These are phyloP conservation scores for Aurinia saxatilis DNA, from an alignment of 345 rosid species.

Conservation along the genomic window DNA sequence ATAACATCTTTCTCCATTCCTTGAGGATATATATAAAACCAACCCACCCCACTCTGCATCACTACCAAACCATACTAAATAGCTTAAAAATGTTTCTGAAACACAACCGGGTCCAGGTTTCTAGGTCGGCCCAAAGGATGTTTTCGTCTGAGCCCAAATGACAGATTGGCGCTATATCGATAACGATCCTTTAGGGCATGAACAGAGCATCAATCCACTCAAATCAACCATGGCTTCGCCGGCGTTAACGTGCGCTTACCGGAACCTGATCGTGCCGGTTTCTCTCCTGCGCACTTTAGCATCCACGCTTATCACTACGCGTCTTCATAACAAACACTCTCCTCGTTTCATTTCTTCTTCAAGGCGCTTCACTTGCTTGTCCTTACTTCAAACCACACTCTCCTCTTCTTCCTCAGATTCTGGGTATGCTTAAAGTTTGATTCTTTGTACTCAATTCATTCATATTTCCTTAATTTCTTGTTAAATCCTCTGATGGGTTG, in stretches of 20 bases:
- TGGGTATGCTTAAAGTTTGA: conserved; percentile 36
- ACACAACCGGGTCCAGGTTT: too few relatives aligned
- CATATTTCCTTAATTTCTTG: not conserved
- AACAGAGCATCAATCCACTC: not conserved
- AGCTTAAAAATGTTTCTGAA: too few relatives aligned
- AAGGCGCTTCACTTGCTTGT: conserved; percentile 29
- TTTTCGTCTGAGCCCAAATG: not conserved
- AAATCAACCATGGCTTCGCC: conserved; percentile 38
- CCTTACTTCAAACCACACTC: conserved; percentile 29
- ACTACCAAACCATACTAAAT: not conserved
- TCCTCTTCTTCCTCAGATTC: conserved; percentile 25
- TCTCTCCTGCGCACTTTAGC: conserved; percentile 38
- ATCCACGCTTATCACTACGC: conserved; percentile 17
- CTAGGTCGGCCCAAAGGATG: not conserved
- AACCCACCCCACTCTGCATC: conserved; percentile 44
- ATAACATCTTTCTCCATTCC: too few relatives aligned
- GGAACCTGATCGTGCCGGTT: conserved; percentile 34
- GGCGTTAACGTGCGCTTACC: conserved; percentile 34
- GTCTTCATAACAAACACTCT: conserved; percentile 1
- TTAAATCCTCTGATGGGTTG: not conserved
- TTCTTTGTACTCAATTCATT: not conserved
- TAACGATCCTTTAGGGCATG: conserved; percentile 19
- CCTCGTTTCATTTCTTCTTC: conserved; percentile 16
- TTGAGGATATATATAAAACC: conserved; percentile 41
- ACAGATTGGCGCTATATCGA: conserved; percentile 18